Base-by-base conservation (phyloP, 169 alveolate genomes). In the Plasmodium vivax region DNA sequence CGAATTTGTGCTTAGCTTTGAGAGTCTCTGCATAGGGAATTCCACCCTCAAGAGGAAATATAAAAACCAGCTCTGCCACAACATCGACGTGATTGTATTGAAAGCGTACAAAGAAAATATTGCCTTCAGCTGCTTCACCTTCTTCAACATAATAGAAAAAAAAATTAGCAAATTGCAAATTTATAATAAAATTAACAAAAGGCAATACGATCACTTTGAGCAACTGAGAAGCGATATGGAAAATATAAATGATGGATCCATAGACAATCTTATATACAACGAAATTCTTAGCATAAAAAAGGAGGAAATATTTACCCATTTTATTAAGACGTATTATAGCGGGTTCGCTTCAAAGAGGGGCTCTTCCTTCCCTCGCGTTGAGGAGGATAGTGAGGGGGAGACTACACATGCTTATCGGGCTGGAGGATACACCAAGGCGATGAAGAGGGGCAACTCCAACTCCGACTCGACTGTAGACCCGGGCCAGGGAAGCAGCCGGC, bases 41-140 rank as follows among this genome's bases (percentile, higher is more conserved):
- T 10, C 77, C 30, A 34, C 2, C 7, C 54, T 75, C 14, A 85
- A 85, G 73, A 85, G 79, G 12, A 85, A 77, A 8, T 85, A 85
- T 75, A 85, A 74, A 85, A 85, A 56, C 10, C 68, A 74, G 30
- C 68, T 85, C 23, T 73, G 80, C 27, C 56, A 74, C 0, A 36
- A 85, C 34, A 85, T 85, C 12, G 93, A 85, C 43, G 34, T 85
- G 54, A 75, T 85, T 30, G 41, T 85, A 85, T 54, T 85, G 79
- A 85, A 85, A 85, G 93, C 93, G 0, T 85, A 85, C 32, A 85
- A 85, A 27, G 93, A 85, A 54, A 85, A 85, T 85, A 85, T 85
- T 7, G 93, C 93, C 19, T 85, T 32, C 45, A 85, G 93, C 19
- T 85, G 93, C 27, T 85, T 74, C 75, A 85, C 71, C 34, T 85